These are phyloP conservation scores for Erythrophleum ivorense DNA, from an alignment of 331 rosid genomes.

Conservation along the genomic window DNA sequence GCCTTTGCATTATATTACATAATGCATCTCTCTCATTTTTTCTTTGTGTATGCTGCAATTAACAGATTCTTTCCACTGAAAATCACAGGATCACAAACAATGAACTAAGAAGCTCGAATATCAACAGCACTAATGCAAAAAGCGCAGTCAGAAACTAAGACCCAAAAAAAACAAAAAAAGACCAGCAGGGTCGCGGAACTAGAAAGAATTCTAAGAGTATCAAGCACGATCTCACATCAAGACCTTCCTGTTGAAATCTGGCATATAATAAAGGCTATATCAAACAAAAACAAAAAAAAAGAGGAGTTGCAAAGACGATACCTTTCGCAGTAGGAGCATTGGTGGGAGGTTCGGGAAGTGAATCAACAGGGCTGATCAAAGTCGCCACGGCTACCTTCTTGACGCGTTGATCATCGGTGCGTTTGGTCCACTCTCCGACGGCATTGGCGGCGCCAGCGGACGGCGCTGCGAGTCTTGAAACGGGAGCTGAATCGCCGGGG, in stretches of 20 bases:
- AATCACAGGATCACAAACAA: background rate
- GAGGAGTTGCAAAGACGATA: slow-evolving; percentile 14
- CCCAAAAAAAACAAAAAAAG: background rate
- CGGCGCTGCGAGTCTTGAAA: slow-evolving; percentile 42
- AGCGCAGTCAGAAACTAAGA: background rate
- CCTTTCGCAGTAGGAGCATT: slow-evolving; percentile 73
- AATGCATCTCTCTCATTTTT: background rate
- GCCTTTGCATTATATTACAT: background rate
- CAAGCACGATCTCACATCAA: background rate
- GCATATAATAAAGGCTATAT: background rate
- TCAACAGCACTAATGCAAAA: background rate
- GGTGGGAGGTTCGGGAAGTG: slow-evolving; percentile 66
- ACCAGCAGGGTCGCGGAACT: background rate
- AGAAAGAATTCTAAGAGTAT: background rate
- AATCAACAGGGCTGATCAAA: slow-evolving; percentile 55
- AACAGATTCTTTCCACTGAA: background rate
- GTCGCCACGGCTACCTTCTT: slow-evolving; percentile 63
- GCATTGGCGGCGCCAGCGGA: slow-evolving; percentile 48
- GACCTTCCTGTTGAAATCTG: background rate
- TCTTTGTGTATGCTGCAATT: slow-evolving; percentile 1
- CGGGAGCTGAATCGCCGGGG: slow-evolving; percentile 34
- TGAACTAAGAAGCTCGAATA: background rate
- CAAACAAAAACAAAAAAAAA: background rate
- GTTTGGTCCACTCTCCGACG: slow-evolving; percentile 59
- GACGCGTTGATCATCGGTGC: slow-evolving; percentile 54